Evolutionary conservation across 2,329 filamentous ascomycete species (phyloP).

Genomic region (Aspergillus flavus): DNA sequence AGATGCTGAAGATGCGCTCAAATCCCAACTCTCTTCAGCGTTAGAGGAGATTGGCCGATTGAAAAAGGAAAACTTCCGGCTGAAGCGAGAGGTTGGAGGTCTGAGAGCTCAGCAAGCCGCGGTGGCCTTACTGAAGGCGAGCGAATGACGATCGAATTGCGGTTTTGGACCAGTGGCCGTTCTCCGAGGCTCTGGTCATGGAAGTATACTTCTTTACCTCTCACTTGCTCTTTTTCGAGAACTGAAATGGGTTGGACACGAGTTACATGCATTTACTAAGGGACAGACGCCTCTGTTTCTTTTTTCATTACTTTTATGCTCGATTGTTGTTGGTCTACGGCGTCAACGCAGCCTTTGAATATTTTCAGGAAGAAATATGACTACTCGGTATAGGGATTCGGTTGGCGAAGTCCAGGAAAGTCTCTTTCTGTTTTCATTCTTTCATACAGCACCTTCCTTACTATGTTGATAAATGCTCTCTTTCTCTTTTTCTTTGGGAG

Average conservation of each 20-base stretch:
- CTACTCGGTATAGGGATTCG: neutral
- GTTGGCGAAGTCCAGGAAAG: neutral
- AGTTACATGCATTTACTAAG: slow-evolving; percentile 20
- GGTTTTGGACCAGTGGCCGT: slow-evolving; percentile 14
- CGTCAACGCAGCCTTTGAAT: slow-evolving; percentile 15
- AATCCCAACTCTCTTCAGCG: slow-evolving; percentile 69
- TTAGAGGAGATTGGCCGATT: slow-evolving; percentile 75
- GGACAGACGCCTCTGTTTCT: slow-evolving; percentile 14
- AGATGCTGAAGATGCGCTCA: slow-evolving; percentile 77
- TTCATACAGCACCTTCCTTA: neutral
- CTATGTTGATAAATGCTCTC: slow-evolving; percentile 5
- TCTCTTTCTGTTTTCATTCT: neutral
- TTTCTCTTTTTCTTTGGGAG: neutral
- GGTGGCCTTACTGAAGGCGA: slow-evolving; percentile 33
- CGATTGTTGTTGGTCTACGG: slow-evolving; percentile 13
- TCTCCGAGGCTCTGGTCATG: slow-evolving; percentile 8
- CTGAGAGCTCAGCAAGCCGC: slow-evolving; percentile 55
- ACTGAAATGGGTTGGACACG: slow-evolving; percentile 16
- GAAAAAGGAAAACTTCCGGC: slow-evolving; percentile 81
- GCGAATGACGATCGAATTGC: slow-evolving; percentile 22
- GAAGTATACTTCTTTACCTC: neutral
- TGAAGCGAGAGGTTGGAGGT: slow-evolving; percentile 81
- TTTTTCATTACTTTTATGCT: slow-evolving; percentile 3
- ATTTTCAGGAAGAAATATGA: slow-evolving; percentile 3
- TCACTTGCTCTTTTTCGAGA: slow-evolving; percentile 1